Evolutionary conservation across 208 protist species (phyloP), one percentile per base, ranked within the genome.

Genomic region (Acanthamoeba culbertsoni): DNA sequence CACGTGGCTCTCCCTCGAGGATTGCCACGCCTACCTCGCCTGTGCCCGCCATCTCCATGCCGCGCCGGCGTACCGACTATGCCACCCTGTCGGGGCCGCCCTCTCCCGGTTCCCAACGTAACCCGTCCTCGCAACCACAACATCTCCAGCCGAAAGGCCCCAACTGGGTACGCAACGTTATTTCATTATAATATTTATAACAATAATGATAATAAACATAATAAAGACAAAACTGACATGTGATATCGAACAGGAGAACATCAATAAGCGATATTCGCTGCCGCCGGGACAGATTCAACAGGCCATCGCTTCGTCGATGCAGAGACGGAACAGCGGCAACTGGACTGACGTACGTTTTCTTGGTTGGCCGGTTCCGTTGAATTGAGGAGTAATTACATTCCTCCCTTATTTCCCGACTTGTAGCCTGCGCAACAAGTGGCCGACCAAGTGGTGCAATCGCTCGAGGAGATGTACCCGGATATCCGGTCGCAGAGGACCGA

Each of bases 281-380:
- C 82, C 82, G 7, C 55, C 57, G 51, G 82, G 82, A 2, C 82
- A 90, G 57, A 90, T 90, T 23, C 82, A 90, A 26, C 82, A 90
- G 57, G 82, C 82, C 26, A 18, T 90, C 1, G 82, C 82, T 2
- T 23, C 82, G 10, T 45, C 43, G 63, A 23, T 5, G 35, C 57
- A 71, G 0, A 90, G 48, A 35, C 48, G 82, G 26, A n/a, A 26
- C 82, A 90, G 57, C 51, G 82, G 57, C 2, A 71, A 40, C 18
- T 62, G 48, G 57, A 23, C 48, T 40, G 82, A 90, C n/a, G 79
- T 89, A 89, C 31, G 14, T n/a, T n/a, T n/a, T n/a, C n/a, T n/a
- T n/a, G n/a, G n/a, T n/a, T n/a, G n/a, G n/a, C n/a, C n/a, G n/a
- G n/a, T n/a, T n/a, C n/a, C n/a, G n/a, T n/a, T n/a, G n/a, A n/a